Base-by-base conservation (phyloP, 192 early-diverging fungal genomes). In the Kappamyces sp. region DNA sequence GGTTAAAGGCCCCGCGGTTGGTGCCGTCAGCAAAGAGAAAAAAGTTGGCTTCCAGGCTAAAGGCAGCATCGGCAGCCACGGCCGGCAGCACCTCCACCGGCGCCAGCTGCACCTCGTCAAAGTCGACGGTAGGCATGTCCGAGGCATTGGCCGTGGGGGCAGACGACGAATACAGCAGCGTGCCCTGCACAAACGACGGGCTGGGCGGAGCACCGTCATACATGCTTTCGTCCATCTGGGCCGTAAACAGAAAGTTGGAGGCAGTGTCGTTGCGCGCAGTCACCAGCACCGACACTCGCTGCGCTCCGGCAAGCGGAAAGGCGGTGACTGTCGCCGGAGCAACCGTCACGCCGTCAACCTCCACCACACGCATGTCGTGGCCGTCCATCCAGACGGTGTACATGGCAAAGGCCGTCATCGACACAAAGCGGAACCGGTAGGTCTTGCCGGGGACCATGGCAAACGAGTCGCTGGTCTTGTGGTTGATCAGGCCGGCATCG, bases 1-100 rank as follows among this genome's bases (percentile, higher is more conserved):
- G 78, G 78, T 90, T 90, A 80, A 91, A 92, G 1, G 84, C 75
- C 41, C 83, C 88, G 70, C 87, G 85, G 80, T 91, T 91, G 66
- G 78, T 66, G 47, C 84, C 85, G 58, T 91, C 87, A 51, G 70
- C 75, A 51, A 74, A 76, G 65, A 87, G 78, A 40, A 76, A 70
- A 57, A 90, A 85, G 47, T 61, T 64, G 32, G 87, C 85, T 12
- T 82, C 79, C 62, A 90, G 58, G 4, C 54, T 61, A 44, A 76
- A 72, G 12, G 67, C 64, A 13, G 73, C 54, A 66, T 86, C 78
- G 33, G 79, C 68, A 1, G 49, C 60, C 31, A 74, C 43, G 2
- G 68, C 51, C 36, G 70, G 61, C 38, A 68, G 40, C 44, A 79
- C 33, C 41, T 80, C 78, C 34, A 81, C 73, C 53, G 87, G 70